These are phyloP conservation scores for Ceratopteris richardii DNA, from an alignment of 75 land plant genomes.

Conservation along the genomic window DNA sequence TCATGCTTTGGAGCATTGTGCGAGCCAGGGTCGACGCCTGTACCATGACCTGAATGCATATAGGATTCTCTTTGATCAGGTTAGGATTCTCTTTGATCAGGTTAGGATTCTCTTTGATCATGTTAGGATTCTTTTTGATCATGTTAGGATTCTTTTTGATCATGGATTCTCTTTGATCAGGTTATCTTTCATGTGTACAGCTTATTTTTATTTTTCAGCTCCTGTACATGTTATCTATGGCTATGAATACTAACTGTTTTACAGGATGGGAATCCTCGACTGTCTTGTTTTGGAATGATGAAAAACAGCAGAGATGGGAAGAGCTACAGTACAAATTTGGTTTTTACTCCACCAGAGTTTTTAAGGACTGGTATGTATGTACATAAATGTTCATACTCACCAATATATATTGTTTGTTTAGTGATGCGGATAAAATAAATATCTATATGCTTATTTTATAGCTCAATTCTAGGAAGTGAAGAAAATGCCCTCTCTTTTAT, in stretches of 20 bases:
- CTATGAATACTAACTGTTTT: too few relatives aligned
- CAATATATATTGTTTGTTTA: too few relatives aligned
- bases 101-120: background rate
- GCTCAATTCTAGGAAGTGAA: too few relatives aligned
- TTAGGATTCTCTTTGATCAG: constrained; percentile 1
- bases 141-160: constrained; percentile 1
- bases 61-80: constrained; percentile 63
- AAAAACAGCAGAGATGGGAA: constrained; percentile 55
- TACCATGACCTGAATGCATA: constrained; percentile 75
- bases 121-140: too few relatives aligned
- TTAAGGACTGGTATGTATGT: constrained; percentile 37
- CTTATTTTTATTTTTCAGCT: too few relatives aligned
- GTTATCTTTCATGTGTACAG: too few relatives aligned
- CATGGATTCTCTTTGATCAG: too few relatives aligned
- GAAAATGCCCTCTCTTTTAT: too few relatives aligned
- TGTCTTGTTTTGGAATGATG: constrained; percentile 64
- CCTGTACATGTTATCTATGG: too few relatives aligned
- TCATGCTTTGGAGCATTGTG: constrained; percentile 63
- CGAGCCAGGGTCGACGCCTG: constrained; percentile 42
- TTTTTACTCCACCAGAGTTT: constrained; percentile 59
- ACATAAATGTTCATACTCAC: too few relatives aligned
- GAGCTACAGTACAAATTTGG: constrained; percentile 59
- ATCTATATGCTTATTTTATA: too few relatives aligned
- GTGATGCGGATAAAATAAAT: too few relatives aligned
- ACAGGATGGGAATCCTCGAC: constrained; percentile 54